phyloP scores from a whole-genome alignment of 169 alveolate genomes.

The Babesia ovis region DNA sequence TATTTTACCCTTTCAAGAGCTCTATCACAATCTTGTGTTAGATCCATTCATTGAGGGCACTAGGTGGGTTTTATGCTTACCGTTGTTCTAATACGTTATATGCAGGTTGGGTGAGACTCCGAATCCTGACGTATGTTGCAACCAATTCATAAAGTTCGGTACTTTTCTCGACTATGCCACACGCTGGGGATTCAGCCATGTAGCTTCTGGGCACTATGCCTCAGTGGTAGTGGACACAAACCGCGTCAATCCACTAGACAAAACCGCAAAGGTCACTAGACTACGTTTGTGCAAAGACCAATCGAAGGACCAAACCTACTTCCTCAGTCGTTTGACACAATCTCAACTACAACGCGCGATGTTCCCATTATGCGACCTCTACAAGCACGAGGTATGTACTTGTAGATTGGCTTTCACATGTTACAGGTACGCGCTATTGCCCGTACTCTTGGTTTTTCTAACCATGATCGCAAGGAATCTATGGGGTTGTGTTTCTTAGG shows the following conservation, averaged over 20 bases:
- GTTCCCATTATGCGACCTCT: constrained; percentile 66
- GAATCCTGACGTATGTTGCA: constrained; percentile 79
- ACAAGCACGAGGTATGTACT: constrained; percentile 65
- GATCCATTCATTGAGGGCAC: constrained; percentile 47
- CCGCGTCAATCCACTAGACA: background rate
- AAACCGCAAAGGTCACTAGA: constrained; percentile 7
- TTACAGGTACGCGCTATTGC: constrained; percentile 73
- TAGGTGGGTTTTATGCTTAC: constrained; percentile 37
- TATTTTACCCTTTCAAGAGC: constrained; percentile 71
- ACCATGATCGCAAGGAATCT: constrained; percentile 71
- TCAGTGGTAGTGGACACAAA: constrained; percentile 20
- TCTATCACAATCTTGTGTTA: constrained; percentile 62
- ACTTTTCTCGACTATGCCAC: constrained; percentile 59
- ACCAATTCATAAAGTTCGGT: constrained; percentile 73
- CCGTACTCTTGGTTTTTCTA: constrained; percentile 39
- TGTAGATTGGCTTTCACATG: background rate
- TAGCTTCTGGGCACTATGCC: constrained; percentile 82
- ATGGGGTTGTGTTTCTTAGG: constrained; percentile 78
- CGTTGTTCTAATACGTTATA: background rate
- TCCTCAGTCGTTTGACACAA: constrained; percentile 64
- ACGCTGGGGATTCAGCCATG: constrained; percentile 57
- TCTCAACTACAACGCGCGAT: constrained; percentile 58
- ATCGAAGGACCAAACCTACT: constrained; percentile 76
- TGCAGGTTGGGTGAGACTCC: constrained; percentile 73
- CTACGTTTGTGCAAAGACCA: constrained; percentile 29